phyloP scores from a whole-genome alignment of 2,329 filamentous ascomycete genomes.

The Ramularia endophylla region DNA sequence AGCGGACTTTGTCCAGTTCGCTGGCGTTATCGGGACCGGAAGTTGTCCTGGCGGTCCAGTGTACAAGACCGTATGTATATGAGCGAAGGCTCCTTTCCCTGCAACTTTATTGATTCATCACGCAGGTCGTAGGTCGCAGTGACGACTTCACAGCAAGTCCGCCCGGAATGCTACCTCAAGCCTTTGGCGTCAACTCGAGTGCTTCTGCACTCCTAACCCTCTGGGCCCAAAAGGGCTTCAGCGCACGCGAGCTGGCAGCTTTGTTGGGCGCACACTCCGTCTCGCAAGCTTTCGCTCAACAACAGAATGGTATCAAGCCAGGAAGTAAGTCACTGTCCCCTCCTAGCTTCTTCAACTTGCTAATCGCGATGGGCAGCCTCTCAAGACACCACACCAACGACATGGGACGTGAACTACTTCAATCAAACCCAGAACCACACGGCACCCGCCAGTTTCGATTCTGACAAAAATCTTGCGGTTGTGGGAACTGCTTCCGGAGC shows the following conservation, averaged over 20 bases:
- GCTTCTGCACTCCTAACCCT: conserved; percentile 39
- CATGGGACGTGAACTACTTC: conserved; percentile 50
- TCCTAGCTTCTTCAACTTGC: not conserved
- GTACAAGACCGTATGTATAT: conserved; percentile 5
- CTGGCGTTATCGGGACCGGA: conserved; percentile 37
- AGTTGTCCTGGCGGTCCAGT: conserved; percentile 17
- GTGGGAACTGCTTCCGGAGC: conserved; percentile 5
- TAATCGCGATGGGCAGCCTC: conserved; percentile 16
- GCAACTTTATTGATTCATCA: too few relatives aligned
- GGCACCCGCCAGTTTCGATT: conserved; percentile 25
- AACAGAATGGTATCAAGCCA: conserved; percentile 21
- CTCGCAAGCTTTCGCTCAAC: conserved; percentile 40
- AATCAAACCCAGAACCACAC: conserved; percentile 26
- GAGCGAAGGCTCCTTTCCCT: too few relatives aligned
- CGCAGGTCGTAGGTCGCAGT: conserved; percentile 39
- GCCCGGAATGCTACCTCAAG: conserved; percentile 42
- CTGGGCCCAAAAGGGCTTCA: conserved; percentile 49
- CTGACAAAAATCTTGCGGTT: conserved; percentile 26
- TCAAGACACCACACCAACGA: conserved; percentile 45
- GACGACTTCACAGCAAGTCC: conserved; percentile 40
- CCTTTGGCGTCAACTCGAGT: conserved; percentile 32
- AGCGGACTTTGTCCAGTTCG: conserved; percentile 51
- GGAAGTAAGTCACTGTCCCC: conserved; percentile 16
- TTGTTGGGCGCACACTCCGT: conserved; percentile 45
- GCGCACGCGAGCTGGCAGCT: conserved; percentile 45